Evolutionary conservation across 116 monocot species (phyloP).

Genomic region (Iris pallida): DNA sequence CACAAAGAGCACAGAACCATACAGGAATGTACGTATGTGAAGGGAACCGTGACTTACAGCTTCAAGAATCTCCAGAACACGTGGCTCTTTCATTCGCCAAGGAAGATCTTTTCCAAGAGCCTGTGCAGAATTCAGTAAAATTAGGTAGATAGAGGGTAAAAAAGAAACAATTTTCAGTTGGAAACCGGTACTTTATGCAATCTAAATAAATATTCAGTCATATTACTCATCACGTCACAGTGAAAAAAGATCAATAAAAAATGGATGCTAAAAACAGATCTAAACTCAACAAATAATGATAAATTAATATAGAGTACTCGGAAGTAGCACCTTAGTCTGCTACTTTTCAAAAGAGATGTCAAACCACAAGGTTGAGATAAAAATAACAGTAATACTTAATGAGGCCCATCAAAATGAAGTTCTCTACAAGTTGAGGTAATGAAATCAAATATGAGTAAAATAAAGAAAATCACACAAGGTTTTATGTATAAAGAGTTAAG

Average conservation of each 20-base stretch:
- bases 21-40: not conserved
- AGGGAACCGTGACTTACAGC: slow-evolving; percentile 49
- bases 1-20: not conserved
- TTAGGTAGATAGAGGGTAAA: not conserved
- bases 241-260: not conserved
- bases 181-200: not conserved
- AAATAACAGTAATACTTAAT: too few species aligned
- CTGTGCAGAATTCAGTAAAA: slow-evolving; percentile 19
- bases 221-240: not conserved
- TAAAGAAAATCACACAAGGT: too few species aligned
- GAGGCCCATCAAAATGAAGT: too few species aligned
- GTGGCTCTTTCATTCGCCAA: slow-evolving; percentile 83
- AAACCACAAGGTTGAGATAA: too few species aligned
- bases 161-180: not conserved
- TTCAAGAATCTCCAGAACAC: slow-evolving; percentile 85
- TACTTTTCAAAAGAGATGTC: too few species aligned
- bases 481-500: too few species aligned
- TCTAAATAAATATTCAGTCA: not conserved
- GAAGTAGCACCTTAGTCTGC: too few species aligned
- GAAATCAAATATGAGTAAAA: too few species aligned
- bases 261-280: not conserved
- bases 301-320: too few species aligned
- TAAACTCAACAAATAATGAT: not conserved
- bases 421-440: too few species aligned
- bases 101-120: slow-evolving; percentile 95